Conservation (phyloP, 176 grass and related monocot species). For the Eragrostis curvula region DNA sequence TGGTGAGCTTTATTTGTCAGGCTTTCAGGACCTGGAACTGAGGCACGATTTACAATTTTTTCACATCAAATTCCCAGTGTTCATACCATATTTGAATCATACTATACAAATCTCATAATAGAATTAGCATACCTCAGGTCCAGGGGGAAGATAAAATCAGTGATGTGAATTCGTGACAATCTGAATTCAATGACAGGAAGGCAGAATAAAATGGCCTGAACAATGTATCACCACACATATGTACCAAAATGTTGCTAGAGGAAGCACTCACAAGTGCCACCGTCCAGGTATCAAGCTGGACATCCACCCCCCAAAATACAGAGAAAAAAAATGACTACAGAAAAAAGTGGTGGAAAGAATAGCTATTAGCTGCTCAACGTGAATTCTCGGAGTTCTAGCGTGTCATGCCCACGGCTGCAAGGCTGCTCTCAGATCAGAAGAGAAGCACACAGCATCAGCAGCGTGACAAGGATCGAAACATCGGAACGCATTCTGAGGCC, state of each 20-base stretch:
- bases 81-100: neutral
- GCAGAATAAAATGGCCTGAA: conserved; percentile 13
- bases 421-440: conserved; percentile 54
- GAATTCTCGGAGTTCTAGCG: conserved; percentile 31
- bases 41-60: neutral
- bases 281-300: conserved; percentile 37
- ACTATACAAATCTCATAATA: neutral
- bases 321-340: conserved; percentile 29
- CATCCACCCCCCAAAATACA: conserved; percentile 42
- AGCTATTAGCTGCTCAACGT: conserved; percentile 23
- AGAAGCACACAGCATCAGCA: conserved; percentile 49
- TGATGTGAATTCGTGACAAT: conserved; percentile 6
- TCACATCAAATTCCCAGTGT: neutral
- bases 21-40: neutral
- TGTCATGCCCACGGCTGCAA: neutral
- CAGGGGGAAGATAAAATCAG: neutral
- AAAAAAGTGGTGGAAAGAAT: conserved; percentile 49
- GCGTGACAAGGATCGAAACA: conserved; percentile 1
- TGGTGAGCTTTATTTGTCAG: neutral
- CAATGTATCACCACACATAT: conserved; percentile 46
- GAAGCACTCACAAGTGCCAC: conserved; percentile 25
- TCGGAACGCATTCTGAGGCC: conserved; percentile 18
- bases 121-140: neutral
- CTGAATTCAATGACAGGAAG: conserved; percentile 9
- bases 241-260: conserved; percentile 54